phyloP scores from a whole-genome alignment of 2,329 filamentous ascomycete genomes.

The Hansfordia pulvinata region DNA sequence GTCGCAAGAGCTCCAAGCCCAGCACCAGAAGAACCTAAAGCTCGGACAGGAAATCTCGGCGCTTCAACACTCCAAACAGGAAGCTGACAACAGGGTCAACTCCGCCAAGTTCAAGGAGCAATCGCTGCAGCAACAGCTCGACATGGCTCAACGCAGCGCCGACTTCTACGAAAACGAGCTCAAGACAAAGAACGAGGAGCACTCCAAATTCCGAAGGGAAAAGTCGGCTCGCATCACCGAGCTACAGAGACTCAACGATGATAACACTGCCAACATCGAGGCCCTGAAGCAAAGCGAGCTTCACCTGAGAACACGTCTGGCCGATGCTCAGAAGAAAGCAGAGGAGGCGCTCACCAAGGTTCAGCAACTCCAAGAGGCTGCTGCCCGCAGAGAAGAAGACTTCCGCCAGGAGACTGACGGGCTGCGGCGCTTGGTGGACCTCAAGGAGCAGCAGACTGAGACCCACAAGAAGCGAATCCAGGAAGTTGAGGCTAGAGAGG shows the following conservation, averaged over 20 bases:
- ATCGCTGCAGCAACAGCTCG: slow-evolving; percentile 77
- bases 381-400: slow-evolving; percentile 69
- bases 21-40: slow-evolving; percentile 78
- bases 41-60: slow-evolving; percentile 70
- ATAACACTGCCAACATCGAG: slow-evolving; percentile 64
- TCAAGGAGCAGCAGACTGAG: slow-evolving; percentile 63
- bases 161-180: slow-evolving; percentile 91
- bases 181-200: slow-evolving; percentile 77
- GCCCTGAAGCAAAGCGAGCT: slow-evolving; percentile 68
- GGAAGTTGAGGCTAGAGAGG: slow-evolving; percentile 50
- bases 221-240: slow-evolving; percentile 83
- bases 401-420: slow-evolving; percentile 80
- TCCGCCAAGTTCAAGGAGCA: slow-evolving; percentile 86
- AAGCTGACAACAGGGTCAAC: slow-evolving; percentile 64
- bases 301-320: slow-evolving; percentile 65
- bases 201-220: slow-evolving; percentile 84
- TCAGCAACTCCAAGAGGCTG: slow-evolving; percentile 74
- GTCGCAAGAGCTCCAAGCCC: slow-evolving; percentile 71
- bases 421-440: slow-evolving; percentile 65
- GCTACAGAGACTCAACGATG: slow-evolving; percentile 78
- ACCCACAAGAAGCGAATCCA: slow-evolving; percentile 58
- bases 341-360: slow-evolving; percentile 73
- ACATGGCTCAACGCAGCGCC: slow-evolving; percentile 75
- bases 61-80: slow-evolving; percentile 74
- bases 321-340: slow-evolving; percentile 73